Conservation (phyloP, 345 rosid genomes). For the Lepidium sativum region DNA sequence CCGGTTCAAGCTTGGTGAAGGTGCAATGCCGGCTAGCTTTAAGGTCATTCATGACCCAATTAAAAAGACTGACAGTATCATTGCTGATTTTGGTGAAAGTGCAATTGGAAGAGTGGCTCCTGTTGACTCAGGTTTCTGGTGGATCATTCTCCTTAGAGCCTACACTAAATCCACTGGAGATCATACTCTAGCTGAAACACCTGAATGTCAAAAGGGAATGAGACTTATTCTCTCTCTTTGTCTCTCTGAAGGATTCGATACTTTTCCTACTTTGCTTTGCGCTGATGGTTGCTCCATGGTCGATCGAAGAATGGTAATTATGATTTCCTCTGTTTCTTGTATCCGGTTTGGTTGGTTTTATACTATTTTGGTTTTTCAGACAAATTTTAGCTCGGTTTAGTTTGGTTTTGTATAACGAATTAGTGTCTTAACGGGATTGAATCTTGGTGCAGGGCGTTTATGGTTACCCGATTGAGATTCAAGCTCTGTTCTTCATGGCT, state of each 20-base stretch:
- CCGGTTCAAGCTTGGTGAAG: slow-evolving; percentile 76
- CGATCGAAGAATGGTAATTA: slow-evolving; percentile 72
- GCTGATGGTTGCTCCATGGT: slow-evolving; percentile 87
- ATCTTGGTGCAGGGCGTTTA: slow-evolving; percentile 39
- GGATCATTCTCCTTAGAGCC: slow-evolving; percentile 82
- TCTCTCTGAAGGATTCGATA: slow-evolving; percentile 78
- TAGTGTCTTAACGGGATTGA: neutral
- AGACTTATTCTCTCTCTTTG: slow-evolving; percentile 61
- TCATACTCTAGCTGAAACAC: slow-evolving; percentile 51
- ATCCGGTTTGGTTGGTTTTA: neutral
- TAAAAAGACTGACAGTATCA: slow-evolving; percentile 47
- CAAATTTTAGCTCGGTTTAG: neutral
- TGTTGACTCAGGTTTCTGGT: slow-evolving; percentile 89
- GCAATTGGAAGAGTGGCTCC: slow-evolving; percentile 97
- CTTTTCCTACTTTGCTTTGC: slow-evolving; percentile 73
- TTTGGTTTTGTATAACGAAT: neutral
- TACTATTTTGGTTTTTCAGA: neutral
- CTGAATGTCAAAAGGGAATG: slow-evolving; percentile 82
- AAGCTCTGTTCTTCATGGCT: slow-evolving; percentile 61
- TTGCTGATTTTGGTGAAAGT: slow-evolving; percentile 75
- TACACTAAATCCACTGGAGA: slow-evolving; percentile 76
- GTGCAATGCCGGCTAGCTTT: slow-evolving; percentile 89
- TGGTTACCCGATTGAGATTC: slow-evolving; percentile 60
- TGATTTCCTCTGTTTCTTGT: neutral
- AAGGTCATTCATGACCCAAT: slow-evolving; percentile 63